Evolutionary conservation across 495 filamentous ascomycete species (phyloP).

Genomic region (Xylaria castorea): DNA sequence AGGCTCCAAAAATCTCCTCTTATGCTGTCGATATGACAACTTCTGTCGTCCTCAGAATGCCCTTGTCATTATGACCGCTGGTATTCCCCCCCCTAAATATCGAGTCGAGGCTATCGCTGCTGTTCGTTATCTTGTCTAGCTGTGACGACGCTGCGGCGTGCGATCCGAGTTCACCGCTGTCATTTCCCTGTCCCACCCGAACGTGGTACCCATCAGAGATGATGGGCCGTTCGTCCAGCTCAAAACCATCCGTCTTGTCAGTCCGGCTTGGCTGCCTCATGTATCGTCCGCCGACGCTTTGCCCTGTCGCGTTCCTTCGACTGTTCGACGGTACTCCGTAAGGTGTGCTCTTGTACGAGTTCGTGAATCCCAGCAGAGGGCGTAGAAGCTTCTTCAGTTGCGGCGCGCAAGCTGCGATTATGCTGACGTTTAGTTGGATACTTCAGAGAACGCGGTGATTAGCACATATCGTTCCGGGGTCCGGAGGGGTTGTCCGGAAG

Average conservation of each 20-base stretch:
- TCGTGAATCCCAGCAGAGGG: slow-evolving; percentile 34
- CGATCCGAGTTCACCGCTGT: neutral
- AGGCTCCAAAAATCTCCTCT: neutral
- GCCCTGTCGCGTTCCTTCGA: slow-evolving; percentile 8
- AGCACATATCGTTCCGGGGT: slow-evolving; percentile 8
- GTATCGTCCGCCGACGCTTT: slow-evolving; percentile 15
- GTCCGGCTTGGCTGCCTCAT: slow-evolving; percentile 2
- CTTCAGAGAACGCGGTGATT: slow-evolving; percentile 31
- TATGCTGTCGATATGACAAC: slow-evolving; percentile 17
- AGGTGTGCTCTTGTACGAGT: slow-evolving; percentile 9
- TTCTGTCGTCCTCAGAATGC: slow-evolving; percentile 24
- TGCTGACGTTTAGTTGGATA: slow-evolving; percentile 54
- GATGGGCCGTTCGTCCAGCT: slow-evolving; percentile 19
- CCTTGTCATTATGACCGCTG: neutral
- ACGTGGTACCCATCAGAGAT: slow-evolving; percentile 4
- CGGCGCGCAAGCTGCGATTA: slow-evolving; percentile 55
- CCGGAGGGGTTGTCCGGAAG: slow-evolving; percentile 4
- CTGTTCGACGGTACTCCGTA: slow-evolving; percentile 9
- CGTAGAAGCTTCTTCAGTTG: slow-evolving; percentile 51
- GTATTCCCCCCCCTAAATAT: neutral
- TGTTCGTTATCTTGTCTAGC: neutral
- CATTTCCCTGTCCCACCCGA: neutral
- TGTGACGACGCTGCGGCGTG: neutral
- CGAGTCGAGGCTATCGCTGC: slow-evolving; percentile 19
- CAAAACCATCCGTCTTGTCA: slow-evolving; percentile 20